Base-by-base conservation (phyloP, 352 stramenopile genomes). In the Phytophthora pinifolia region DNA sequence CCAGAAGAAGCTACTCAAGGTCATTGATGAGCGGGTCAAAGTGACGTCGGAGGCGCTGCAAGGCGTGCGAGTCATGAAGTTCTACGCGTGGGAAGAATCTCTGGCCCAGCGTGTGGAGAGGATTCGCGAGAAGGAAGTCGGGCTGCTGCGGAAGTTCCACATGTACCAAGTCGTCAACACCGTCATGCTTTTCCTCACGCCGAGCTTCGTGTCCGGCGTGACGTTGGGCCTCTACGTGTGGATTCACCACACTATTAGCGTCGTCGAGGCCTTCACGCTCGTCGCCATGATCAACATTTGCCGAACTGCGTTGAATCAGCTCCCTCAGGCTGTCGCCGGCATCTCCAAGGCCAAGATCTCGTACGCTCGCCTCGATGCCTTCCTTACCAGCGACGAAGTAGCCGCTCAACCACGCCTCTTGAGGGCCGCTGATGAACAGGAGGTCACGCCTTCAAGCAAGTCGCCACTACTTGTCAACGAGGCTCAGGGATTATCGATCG, bases 21-120 rank as follows among this genome's bases (percentile, higher is more conserved):
- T 65, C 17, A 81, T 95, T 1, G 66, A 66, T 13, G 65, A 85
- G 13, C 76, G 93, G 3, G 84, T 98, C 5, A 94, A 96, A 59
- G 76, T 96, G 48, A 90, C 25, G 25, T 29, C 25, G 25, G 25
- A 29, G 5, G 25, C 25, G 25, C 25, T 29, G 25, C 25, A 29
- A 10, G 91, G 89, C 3, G 89, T 97, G 34, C 71, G 85, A 31
- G 82, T 83, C 45, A 76, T 97, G 35, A 97, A 96, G 48, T 86
- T 94, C 54, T 92, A 94, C 50, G 81, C 73, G 25, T 97, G 84
- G 84, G 70, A 85, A 44, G 52, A 69, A 1, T 72, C 73, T 0
- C 48, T 85, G 3, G 41, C 45, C 1, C 54, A 57, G 6, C 70
- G 67, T 10, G 57, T 88, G 9, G 56, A 52, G n/a, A 62, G 62